Evolutionary conservation across 176 grass and related monocot genomes (phyloP), one percentile per base, ranked within the genome.

Genomic region (Ensete glaucum): DNA sequence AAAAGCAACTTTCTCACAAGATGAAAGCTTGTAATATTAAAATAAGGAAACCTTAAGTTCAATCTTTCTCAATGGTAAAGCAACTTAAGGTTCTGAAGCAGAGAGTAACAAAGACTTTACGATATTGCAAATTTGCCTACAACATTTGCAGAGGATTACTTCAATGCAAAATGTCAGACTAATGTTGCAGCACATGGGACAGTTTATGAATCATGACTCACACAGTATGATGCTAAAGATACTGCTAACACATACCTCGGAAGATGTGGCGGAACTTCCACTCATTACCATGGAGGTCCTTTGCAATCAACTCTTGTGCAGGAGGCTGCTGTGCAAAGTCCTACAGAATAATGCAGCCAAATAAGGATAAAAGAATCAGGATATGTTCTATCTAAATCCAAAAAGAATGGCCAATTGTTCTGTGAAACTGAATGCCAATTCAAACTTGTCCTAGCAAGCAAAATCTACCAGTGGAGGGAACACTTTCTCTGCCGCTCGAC

Each of bases 251-350:
- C 82, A 76, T 56, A 89, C 90, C 96, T 1, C 91, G 96, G 67
- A 99, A 99, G 65, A 99, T 99, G 70, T 99, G 96, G 23, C 96
- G 90, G 52, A 99, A 99, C 50, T 99, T 99, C 96, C 96, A 99
- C 27, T 95, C 96, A 9, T 99, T 99, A 52, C 96, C 96, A 81
- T 99, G 96, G 75, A 99, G 91, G 81, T 99, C 96, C 73, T 87
- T 91, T 67, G 96, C 96, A 64, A 95, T 85, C 69, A 99, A 77
- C 64, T 99, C 96, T 82, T 99, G 96, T 73, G 84, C 87, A 78
- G 96, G 96, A 82, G 96, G 96, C 73, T 99, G 96, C 72, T 85
- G 91, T 14, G 83, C 80, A 76, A 99, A 99, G 86, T 99, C 96
- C 96, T 99, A 81, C 77, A 84, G 64, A 53, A 80, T 51, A 71